A percentile compares a stretch with the other conserved stretches of the same genome.
Evolutionary conservation across 2,329 filamentous ascomycete genomes (phyloP).

Genomic region (Hymenoscyphus occultus): DNA sequence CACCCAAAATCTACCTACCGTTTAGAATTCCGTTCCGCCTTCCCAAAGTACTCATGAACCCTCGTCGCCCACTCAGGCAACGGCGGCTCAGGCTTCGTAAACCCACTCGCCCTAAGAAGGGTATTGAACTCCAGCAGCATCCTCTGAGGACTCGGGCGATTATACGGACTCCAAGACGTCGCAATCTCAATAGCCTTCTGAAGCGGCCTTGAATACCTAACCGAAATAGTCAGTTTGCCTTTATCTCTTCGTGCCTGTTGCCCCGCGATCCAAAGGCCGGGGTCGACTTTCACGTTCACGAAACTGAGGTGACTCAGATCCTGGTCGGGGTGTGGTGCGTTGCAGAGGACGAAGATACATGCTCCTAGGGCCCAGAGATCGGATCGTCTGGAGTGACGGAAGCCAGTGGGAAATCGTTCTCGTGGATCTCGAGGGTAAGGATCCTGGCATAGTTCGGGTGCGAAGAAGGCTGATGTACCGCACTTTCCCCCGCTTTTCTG

Average conservation of each 20-base stretch:
- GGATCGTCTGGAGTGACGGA: conserved; percentile 20
- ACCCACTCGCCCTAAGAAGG: conserved; percentile 9
- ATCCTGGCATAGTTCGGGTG: conserved; percentile 27
- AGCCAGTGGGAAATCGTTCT: conserved; percentile 17
- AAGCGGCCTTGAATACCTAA: conserved; percentile 15
- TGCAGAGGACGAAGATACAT: conserved; percentile 24
- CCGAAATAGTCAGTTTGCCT: conserved; percentile 9
- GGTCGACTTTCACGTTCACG: not conserved
- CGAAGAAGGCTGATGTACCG: conserved; percentile 23
- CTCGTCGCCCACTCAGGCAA: conserved; percentile 26
- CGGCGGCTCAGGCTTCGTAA: conserved; percentile 6
- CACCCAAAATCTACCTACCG: not conserved
- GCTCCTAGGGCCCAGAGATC: conserved; percentile 31
- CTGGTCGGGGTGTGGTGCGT: not conserved
- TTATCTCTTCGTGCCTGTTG: not conserved
- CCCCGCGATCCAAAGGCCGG: not conserved
- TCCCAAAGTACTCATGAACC: conserved; percentile 24
- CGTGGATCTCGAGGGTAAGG: conserved; percentile 20
- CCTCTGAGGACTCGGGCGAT: conserved; percentile 14
- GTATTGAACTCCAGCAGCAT: conserved; percentile 13
- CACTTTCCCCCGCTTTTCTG: conserved; percentile 7
- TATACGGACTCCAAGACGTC: conserved; percentile 7
- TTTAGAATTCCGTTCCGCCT: conserved; percentile 7
- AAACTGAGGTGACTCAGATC: not conserved
- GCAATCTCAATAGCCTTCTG: conserved; percentile 13